Base-by-base conservation (phyloP, 192 early-diverging fungal genomes). In the Coemansia sp. region DNA sequence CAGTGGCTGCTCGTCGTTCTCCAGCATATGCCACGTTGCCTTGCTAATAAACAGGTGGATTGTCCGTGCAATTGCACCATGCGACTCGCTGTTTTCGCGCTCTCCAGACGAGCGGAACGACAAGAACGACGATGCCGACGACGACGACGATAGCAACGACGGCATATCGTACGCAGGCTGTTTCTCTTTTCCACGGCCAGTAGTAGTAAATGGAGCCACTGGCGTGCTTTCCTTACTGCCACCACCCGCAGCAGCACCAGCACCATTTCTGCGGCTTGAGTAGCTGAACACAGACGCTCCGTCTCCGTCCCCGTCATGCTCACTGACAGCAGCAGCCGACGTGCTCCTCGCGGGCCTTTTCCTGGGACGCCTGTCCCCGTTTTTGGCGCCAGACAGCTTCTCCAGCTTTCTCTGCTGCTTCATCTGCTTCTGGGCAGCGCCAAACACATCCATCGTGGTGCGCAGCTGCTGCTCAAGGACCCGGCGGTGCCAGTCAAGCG, bases 1-100 rank as follows among this genome's bases (percentile, higher is more conserved):
- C 40, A 94, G 71, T 8, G 88, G 87, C 16, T 85, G 78, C 13
- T 77, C 88, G 16, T 85, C 80, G 65, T 90, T 89, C 13, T 85
- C 74, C 58, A 87, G 72, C 91, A 95, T 93, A 40, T 82, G 80
- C 92, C 93, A 94, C 6, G 87, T 85, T 18, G 92, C 74, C 62
- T 89, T 87, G 62, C 84, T 85, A 48, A 91, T 71, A 60, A 90
- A 88, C 47, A 88, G 65, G 26, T 85, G 77, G 45, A 85, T 84
- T 1, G 85, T 85, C 13, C 82, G 82, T 0, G 90, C 85, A 41
- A 89, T 82, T 39, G 79, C 70, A 52, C 64, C 72, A 16, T 88
- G 82, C 6, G 86, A 85, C 39, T 82, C 74, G 55, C 90, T 86
- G 12, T 36, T 37, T 8, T 60, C 36, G 41, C 48, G 69, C 47